Evolutionary conservation across 2,329 filamentous ascomycete genomes (phyloP).

Genomic region (Fusarium heterosporum): DNA sequence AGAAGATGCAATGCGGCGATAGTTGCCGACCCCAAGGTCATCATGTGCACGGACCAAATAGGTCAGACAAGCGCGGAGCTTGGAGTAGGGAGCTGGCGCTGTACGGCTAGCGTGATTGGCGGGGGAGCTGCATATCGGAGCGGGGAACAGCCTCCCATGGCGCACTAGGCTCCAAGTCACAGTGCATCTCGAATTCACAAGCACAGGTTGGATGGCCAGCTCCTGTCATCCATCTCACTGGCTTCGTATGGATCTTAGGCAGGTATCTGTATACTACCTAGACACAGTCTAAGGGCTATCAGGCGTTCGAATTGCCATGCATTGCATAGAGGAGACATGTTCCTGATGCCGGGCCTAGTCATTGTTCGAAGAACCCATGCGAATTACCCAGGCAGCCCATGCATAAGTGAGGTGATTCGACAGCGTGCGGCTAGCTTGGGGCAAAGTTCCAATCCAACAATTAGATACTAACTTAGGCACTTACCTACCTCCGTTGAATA

Average conservation of each 20-base stretch:
- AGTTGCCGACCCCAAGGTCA: conserved; percentile 39
- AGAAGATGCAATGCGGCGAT: conserved; percentile 40
- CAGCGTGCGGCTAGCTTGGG: conserved; percentile 32
- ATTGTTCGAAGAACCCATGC: neutral
- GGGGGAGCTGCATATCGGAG: conserved; percentile 25
- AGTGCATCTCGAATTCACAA: conserved; percentile 19
- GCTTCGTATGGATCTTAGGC: no score
- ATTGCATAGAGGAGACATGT: neutral
- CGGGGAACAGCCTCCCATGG: conserved; percentile 35
- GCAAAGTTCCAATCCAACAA: conserved; percentile 16
- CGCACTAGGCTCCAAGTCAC: conserved; percentile 30
- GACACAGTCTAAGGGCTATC: neutral
- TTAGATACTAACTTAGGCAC: no score
- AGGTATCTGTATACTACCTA: neutral
- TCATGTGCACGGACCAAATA: conserved; percentile 34
- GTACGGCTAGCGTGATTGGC: conserved; percentile 28
- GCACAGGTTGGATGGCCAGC: conserved; percentile 3
- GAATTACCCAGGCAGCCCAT: neutral
- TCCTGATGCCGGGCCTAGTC: neutral
- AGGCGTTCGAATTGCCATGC: conserved; percentile 1
- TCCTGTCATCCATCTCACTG: neutral
- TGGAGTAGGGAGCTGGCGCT: conserved; percentile 41
- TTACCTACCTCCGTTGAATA: no score
- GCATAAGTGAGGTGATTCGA: conserved; percentile 9
- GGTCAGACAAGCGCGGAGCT: conserved; percentile 13